phyloP scores from a whole-genome alignment of 2,329 filamentous ascomycete species.

The Magnaporthales sp. region DNA sequence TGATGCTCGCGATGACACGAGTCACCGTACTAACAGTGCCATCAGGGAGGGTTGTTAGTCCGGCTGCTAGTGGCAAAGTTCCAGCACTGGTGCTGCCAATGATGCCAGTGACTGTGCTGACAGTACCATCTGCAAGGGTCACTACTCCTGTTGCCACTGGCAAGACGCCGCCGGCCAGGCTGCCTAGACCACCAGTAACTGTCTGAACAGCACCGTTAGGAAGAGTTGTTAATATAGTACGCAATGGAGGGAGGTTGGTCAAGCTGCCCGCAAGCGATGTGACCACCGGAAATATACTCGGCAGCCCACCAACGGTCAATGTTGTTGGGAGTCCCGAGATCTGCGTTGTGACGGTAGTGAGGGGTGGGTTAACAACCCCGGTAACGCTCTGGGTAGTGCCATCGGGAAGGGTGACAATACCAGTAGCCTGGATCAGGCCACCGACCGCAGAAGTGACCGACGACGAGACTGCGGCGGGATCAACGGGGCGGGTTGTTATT shows the following conservation, averaged over 20 bases:
- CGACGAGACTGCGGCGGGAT: too few relatives aligned
- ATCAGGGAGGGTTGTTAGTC: neutral
- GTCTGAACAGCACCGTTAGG: too few relatives aligned
- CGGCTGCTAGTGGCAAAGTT: neutral
- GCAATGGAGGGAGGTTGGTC: neutral
- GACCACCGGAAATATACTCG: too few relatives aligned
- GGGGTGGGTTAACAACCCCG: too few relatives aligned
- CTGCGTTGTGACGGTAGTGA: constrained; percentile 20
- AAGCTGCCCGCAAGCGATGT: neutral
- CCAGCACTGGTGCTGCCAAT: neutral
- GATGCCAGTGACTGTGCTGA: neutral
- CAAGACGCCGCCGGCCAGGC: too few relatives aligned
- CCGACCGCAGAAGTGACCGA: neutral
- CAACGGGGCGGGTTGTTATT: too few relatives aligned
- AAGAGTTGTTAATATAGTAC: neutral
- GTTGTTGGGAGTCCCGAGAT: too few relatives aligned
- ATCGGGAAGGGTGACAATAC: neutral
- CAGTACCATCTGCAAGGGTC: neutral
- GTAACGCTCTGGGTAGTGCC: too few relatives aligned
- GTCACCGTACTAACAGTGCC: neutral
- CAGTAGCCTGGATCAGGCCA: neutral
- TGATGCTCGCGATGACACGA: neutral
- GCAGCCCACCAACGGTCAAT: too few relatives aligned
- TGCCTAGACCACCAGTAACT: too few relatives aligned
- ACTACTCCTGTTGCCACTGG: too few relatives aligned